Evolutionary conservation across 2,329 filamentous ascomycete genomes (phyloP).

Genomic region (Claviceps maximensis): DNA sequence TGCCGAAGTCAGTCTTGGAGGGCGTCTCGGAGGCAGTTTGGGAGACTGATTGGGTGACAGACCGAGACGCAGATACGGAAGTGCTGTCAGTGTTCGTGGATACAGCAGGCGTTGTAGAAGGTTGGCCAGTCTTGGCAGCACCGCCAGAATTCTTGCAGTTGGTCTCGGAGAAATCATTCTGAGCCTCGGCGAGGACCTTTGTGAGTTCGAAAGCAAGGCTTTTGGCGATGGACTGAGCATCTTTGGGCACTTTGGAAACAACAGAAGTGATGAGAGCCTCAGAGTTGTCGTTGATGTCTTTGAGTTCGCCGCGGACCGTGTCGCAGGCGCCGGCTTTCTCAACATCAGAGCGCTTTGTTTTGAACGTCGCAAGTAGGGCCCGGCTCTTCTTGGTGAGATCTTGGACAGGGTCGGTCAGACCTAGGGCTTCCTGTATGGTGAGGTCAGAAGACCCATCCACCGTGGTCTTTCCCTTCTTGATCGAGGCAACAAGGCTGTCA

Average conservation of each 20-base stretch:
- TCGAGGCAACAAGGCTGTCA: slow-evolving; percentile 9
- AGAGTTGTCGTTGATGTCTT: slow-evolving; percentile 13
- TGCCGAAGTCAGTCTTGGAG: neutral
- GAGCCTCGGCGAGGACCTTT: slow-evolving; percentile 11
- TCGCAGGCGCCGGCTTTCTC: slow-evolving; percentile 17
- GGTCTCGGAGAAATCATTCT: slow-evolving; percentile 13
- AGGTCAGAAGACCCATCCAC: slow-evolving; percentile 8
- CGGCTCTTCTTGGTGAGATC: slow-evolving; percentile 14
- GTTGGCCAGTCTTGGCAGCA: neutral
- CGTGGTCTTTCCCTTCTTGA: slow-evolving; percentile 9
- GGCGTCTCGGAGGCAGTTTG: neutral
- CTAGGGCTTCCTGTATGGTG: slow-evolving; percentile 8
- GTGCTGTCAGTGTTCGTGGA: neutral
- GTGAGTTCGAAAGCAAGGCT: slow-evolving; percentile 14
- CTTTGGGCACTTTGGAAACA: slow-evolving; percentile 17
- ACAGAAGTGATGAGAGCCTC: slow-evolving; percentile 17
- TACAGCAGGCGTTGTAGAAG: neutral
- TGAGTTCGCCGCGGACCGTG: slow-evolving; percentile 12
- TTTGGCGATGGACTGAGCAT: slow-evolving; percentile 15
- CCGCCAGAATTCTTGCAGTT: slow-evolving; percentile 16
- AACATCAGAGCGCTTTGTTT: slow-evolving; percentile 15
- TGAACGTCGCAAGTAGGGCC: slow-evolving; percentile 14
- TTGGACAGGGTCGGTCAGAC: slow-evolving; percentile 8
- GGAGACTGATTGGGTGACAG: slow-evolving; percentile 2
- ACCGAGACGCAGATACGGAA: neutral